Base-by-base conservation (phyloP, 2,329 filamentous ascomycete species). In the Cordyceps militaris region DNA sequence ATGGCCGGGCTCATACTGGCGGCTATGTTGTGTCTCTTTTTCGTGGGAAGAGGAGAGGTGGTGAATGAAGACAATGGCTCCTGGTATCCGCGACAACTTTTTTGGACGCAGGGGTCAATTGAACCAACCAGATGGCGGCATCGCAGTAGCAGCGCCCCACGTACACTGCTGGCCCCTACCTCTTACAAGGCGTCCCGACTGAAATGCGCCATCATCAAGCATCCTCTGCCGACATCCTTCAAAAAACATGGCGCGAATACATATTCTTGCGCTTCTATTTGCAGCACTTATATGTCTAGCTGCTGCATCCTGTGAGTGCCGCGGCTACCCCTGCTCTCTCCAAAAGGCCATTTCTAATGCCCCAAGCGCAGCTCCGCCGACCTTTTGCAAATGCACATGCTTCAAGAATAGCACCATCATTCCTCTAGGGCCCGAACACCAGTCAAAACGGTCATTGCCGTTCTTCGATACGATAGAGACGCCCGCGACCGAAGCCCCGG, bases 331-430 rank as follows among this genome's bases (percentile, higher is more conserved):
- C 32, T n/a, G 30, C 48, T 49, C 56, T 28, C 19, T 32, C 42
- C 40, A 43, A 23, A 11, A 4, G 16, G 1, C n/a, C 32, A 9
- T 40, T 62, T 58, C 67, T 67, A 61, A 70, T 62, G 56, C 38
- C 26, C 34, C 6, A 21, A 56, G 11, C 36, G 14, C 65, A 86
- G 83, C 79, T 32, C 79, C 82, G 44, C 83, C 82, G 19, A 82
- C 80, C 2, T 87, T 86, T 69, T 87, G 84, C 76, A 87, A 87
- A 77, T 87, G 84, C 73, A 86, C 82, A 63, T 87, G 84, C 73
- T 85, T 85, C 74, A 82, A 81, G 64, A 86, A 87, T 74, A 84
- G 81, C 76, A 86, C 83, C 63, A 84, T 87, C 65, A 84, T 87
- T 66, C 76, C 80, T 14, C 77, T 86, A 10, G 80, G 76, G n/a